Evolutionary conservation across 1,284 basidiomycete genomes (phyloP).

Genomic region (Leccinum cinnamomeum): DNA sequence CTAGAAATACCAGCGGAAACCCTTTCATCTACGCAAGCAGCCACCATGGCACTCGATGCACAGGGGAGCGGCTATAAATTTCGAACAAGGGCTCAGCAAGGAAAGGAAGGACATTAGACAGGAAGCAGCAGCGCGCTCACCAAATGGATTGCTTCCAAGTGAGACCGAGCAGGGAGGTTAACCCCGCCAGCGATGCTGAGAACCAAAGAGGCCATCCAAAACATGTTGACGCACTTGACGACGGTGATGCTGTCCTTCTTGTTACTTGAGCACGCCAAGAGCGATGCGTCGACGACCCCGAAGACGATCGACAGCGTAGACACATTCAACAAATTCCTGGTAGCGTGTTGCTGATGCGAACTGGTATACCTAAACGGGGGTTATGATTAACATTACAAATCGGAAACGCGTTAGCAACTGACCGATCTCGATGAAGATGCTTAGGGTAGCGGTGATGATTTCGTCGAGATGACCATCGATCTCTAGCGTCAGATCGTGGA

Average conservation of each 20-base stretch:
- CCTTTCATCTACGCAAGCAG: too few relatives aligned
- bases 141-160: slow-evolving; percentile 61
- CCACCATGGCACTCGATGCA: too few relatives aligned
- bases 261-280: slow-evolving; percentile 47
- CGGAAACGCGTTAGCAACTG: slow-evolving; percentile 14
- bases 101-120: too few relatives aligned
- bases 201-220: slow-evolving; percentile 61
- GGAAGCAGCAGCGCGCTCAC: slow-evolving; percentile 32
- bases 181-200: slow-evolving; percentile 61
- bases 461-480: slow-evolving; percentile 55
- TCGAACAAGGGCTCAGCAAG: too few relatives aligned
- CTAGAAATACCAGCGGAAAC: too few relatives aligned
- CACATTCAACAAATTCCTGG: slow-evolving; percentile 51
- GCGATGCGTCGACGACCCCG: slow-evolving; percentile 53
- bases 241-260: slow-evolving; percentile 20
- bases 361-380: slow-evolving; percentile 40
- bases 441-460: slow-evolving; percentile 42
- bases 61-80: too few relatives aligned
- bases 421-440: slow-evolving; percentile 56
- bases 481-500: slow-evolving; percentile 53
- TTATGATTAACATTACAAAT: slow-evolving; percentile 6
- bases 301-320: slow-evolving; percentile 62
- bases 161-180: slow-evolving; percentile 49
- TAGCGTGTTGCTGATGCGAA: slow-evolving; percentile 51
- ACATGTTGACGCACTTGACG: slow-evolving; percentile 48